Evolutionary conservation across 2,329 filamentous ascomycete species (phyloP).

Genomic region (Cordyceps militaris): DNA sequence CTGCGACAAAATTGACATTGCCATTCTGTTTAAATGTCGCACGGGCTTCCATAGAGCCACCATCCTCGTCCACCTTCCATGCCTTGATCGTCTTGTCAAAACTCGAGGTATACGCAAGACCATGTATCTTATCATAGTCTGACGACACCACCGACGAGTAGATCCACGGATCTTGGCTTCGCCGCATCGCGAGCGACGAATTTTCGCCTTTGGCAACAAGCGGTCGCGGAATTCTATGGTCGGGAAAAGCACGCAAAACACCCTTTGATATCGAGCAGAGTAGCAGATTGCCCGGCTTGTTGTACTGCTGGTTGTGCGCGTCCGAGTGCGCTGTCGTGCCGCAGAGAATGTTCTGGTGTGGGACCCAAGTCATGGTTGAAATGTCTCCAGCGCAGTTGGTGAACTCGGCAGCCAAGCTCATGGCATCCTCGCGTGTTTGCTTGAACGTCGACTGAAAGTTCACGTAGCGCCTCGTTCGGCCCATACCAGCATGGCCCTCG

Average conservation of each 20-base stretch:
- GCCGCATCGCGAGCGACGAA: slow-evolving; percentile 47
- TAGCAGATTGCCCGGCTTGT: slow-evolving; percentile 55
- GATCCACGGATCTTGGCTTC: slow-evolving; percentile 55
- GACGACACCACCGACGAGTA: slow-evolving; percentile 58
- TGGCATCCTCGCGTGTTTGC: slow-evolving; percentile 42
- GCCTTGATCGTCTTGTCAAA: slow-evolving; percentile 56
- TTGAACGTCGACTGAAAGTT: slow-evolving; percentile 41
- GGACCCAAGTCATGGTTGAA: slow-evolving; percentile 50
- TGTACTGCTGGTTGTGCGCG: slow-evolving; percentile 57
- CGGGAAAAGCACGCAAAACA: slow-evolving; percentile 43
- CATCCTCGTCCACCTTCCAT: slow-evolving; percentile 40
- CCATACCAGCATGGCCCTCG: slow-evolving; percentile 37
- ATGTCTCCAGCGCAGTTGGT: slow-evolving; percentile 57
- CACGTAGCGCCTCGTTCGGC: slow-evolving; percentile 32
- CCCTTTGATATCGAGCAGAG: slow-evolving; percentile 42
- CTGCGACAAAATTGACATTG: slow-evolving; percentile 56
- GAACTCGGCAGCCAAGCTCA: slow-evolving; percentile 47
- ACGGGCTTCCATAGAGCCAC: slow-evolving; percentile 33
- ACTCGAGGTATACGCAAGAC: slow-evolving; percentile 50
- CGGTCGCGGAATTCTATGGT: slow-evolving; percentile 52
- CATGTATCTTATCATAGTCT: slow-evolving; percentile 41
- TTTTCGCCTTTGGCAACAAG: slow-evolving; percentile 48
- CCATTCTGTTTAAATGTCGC: slow-evolving; percentile 49
- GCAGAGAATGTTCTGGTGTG: slow-evolving; percentile 47
- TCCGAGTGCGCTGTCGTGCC: slow-evolving; percentile 58